Percentiles rank a stretch among this genome's conserved stretches.
phyloP scores from a whole-genome alignment of 345 rosid species.

The Brassica napus region Da-Ae NC_063435.1:3771501-3772000 shows the following conservation, averaged over 20 bases:
- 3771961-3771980: conserved; percentile 7
- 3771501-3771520: neutral
- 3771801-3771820: conserved; percentile 13
- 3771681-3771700: conserved; percentile 28
- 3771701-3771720: conserved; percentile 10
- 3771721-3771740: neutral
- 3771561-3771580: neutral
- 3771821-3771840: conserved; percentile 23
- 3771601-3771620: neutral
- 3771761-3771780: neutral
- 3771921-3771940: conserved; percentile 27
- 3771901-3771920: neutral
- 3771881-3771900: conserved; percentile 6
- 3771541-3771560: neutral
- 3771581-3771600: neutral
- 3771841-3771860: conserved; percentile 8
- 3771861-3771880: neutral
- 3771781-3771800: conserved; percentile 23
- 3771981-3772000: conserved; percentile 22
- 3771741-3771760: neutral
- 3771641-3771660: conserved; percentile 15
- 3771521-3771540: neutral
- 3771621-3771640: neutral
- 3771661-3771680: neutral
- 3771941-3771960: conserved; percentile 17